Conservation (phyloP, 1,139 yeast genomes). For the Taphrina betulina region DNA sequence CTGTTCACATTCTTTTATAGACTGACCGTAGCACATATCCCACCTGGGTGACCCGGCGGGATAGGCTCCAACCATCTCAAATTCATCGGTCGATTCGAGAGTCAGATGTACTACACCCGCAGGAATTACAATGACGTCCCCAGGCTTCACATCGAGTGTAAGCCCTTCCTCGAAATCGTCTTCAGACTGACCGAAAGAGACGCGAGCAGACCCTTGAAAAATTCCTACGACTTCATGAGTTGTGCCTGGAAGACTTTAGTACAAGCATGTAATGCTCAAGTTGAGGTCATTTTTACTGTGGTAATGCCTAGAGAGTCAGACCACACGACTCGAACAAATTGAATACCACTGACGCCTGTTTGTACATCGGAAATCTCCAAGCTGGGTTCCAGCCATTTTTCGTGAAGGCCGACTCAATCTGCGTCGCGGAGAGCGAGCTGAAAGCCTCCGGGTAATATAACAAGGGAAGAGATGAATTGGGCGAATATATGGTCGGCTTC, state of each 20-base stretch:
- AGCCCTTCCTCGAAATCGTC: background rate
- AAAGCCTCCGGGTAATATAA: slow-evolving; percentile 5
- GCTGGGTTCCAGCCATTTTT: slow-evolving; percentile 5
- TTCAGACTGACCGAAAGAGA: slow-evolving; percentile 6
- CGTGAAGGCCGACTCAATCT: background rate
- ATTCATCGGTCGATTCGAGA: background rate
- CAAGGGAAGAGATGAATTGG: slow-evolving; percentile 1
- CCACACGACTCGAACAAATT: too few relatives aligned
- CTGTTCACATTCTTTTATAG: background rate
- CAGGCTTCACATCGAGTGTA: background rate
- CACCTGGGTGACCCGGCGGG: background rate
- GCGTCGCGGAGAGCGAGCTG: background rate
- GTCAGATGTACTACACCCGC: slow-evolving; percentile 10
- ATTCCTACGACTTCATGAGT: slow-evolving; percentile 12
- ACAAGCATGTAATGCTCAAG: too few relatives aligned
- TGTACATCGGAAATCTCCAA: slow-evolving; percentile 17
- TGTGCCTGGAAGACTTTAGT: too few relatives aligned
- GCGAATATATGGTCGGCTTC: slow-evolving; percentile 1
- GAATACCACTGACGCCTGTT: slow-evolving; percentile 13
- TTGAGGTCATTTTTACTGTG: slow-evolving; percentile 8
- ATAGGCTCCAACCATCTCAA: slow-evolving; percentile 12
- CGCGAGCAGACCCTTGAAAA: background rate
- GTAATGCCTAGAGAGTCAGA: too few relatives aligned
- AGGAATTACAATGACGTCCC: slow-evolving; percentile 7
- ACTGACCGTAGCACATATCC: slow-evolving; percentile 5